Evolutionary conservation across 371 early-diverging fungal genomes (phyloP).

Genomic region (Modicella reniformis): DNA sequence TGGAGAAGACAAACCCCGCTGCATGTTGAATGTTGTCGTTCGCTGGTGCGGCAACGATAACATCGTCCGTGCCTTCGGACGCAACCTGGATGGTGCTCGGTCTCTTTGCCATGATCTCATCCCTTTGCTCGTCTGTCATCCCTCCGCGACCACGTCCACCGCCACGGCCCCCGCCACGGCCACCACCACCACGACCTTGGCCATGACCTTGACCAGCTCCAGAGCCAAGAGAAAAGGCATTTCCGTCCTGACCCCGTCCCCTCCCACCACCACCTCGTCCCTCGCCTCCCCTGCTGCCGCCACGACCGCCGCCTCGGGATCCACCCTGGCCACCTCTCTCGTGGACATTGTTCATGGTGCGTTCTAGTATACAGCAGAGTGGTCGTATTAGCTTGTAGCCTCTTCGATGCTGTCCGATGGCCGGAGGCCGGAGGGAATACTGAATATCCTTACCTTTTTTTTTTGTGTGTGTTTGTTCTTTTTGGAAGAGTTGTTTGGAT

Average conservation of each 20-base stretch:
- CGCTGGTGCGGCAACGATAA: constrained; percentile 27
- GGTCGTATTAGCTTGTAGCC: too few relatives aligned
- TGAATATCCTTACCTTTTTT: too few relatives aligned
- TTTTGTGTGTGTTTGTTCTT: too few relatives aligned
- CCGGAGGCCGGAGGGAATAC: too few relatives aligned
- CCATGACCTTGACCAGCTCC: constrained; percentile 1
- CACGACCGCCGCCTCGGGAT: not conserved
- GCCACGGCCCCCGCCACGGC: constrained; percentile 2
- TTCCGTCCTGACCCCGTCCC: too few relatives aligned
- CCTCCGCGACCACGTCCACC: constrained; percentile 20
- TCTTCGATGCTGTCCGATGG: too few relatives aligned
- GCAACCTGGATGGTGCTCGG: constrained; percentile 29
- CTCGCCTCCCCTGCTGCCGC: not conserved
- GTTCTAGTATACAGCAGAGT: too few relatives aligned
- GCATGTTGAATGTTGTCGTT: constrained; percentile 13
- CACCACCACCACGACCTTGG: not conserved
- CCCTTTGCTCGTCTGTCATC: constrained; percentile 10
- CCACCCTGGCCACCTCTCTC: constrained; percentile 3
- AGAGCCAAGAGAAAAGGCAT: too few relatives aligned
- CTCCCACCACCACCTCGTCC: not conserved
- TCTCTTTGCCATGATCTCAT: constrained; percentile 13
- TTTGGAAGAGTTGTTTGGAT: too few relatives aligned
- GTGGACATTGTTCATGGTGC: too few relatives aligned
- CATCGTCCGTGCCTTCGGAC: constrained; percentile 46
- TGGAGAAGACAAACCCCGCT: constrained; percentile 20